phyloP scores from a whole-genome alignment of 352 stramenopile species.

The Phytophthora boehmeriae region DNA sequence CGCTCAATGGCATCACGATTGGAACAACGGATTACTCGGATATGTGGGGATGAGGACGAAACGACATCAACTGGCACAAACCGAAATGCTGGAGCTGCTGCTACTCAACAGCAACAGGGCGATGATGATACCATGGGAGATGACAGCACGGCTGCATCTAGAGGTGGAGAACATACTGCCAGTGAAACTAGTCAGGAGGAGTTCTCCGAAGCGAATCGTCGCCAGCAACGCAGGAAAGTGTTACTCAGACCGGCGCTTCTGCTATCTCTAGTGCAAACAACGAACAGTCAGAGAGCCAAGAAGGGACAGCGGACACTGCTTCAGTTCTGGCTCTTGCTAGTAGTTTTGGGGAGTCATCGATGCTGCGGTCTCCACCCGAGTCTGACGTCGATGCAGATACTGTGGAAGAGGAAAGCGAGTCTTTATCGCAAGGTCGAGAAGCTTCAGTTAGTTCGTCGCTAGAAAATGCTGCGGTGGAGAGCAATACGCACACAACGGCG shows the following conservation, averaged over 20 bases:
- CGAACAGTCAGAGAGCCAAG: constrained; percentile 17
- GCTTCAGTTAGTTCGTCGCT: constrained; percentile 1
- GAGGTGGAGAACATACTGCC: constrained; percentile 41
- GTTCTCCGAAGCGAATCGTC: constrained; percentile 15
- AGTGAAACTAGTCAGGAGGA: constrained; percentile 35
- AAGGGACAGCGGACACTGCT: constrained; percentile 56
- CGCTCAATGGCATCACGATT: constrained; percentile 75
- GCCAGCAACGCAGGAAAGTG: constrained; percentile 1
- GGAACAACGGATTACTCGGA: constrained; percentile 69
- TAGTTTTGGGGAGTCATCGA: constrained; percentile 80
- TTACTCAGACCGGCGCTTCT: constrained; percentile 4
- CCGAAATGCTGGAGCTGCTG: constrained; percentile 16
- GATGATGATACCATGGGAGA: constrained; percentile 35
- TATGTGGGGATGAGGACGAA: constrained; percentile 49
- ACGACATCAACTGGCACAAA: constrained; percentile 6
- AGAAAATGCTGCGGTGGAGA: constrained; percentile 13
- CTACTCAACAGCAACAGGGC: constrained; percentile 12
- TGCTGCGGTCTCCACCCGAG: constrained; percentile 72
- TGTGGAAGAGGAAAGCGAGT: constrained; percentile 43
- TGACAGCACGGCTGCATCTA: constrained; percentile 17
- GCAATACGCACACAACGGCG: constrained; percentile 6
- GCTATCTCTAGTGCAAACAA: constrained; percentile 3
- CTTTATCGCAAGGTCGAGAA: constrained; percentile 33
- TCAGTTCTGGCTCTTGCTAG: constrained; percentile 86
- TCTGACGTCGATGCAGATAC: constrained; percentile 57